Base-by-base conservation (phyloP, 2,329 filamentous ascomycete genomes). In the Hirsutella thompsonii region DNA sequence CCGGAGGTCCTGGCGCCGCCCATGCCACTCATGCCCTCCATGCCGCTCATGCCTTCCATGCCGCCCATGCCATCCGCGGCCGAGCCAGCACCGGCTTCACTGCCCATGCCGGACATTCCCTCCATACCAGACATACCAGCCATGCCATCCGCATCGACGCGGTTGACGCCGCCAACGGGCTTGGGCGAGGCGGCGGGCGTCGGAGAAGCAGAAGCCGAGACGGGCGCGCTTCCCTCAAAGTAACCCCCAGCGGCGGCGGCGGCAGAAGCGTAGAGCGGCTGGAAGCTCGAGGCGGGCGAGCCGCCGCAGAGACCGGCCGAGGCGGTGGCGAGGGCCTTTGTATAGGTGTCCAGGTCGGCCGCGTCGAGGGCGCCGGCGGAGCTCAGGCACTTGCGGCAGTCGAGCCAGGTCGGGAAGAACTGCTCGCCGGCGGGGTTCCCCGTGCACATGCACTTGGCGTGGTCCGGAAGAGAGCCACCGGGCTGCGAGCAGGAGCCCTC, bases 351-450 rank as follows among this genome's bases (percentile, higher is more conserved):
- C 51, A 58, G 66, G 44, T 57, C 59, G 10, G 46, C 46, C 13
- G 11, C n/a, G 6, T n/a, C 20, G 53, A 49, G n/a, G n/a, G n/a
- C n/a, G n/a, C n/a, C n/a, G n/a, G 41, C 61, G 57, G 34, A 53
- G 54, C 13, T 66, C 54, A n/a, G n/a, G 47, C 65, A 70, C 26
- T 56, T 44, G 26, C 64, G 59, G 50, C 65, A 69, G 39, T 55
- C 60, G 9, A 53, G 41, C 63, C 64, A 68, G 44, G 67, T 61
- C 21, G 45, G 30, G 51, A 69, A 69, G 55, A 58, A 67, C n/a
- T n/a, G n/a, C 42, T 55, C 59, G 30, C 65, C 61, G 9, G 9
- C 36, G 26, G 8, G 8, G 16, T 36, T 14, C 5, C 8, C 16
- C 18, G 50, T 51, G 52, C 66, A 70, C 55, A 67, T 63, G 52